Base-by-base conservation (phyloP, 495 filamentous ascomycete genomes). In the Penicillium fimorum region DNA sequence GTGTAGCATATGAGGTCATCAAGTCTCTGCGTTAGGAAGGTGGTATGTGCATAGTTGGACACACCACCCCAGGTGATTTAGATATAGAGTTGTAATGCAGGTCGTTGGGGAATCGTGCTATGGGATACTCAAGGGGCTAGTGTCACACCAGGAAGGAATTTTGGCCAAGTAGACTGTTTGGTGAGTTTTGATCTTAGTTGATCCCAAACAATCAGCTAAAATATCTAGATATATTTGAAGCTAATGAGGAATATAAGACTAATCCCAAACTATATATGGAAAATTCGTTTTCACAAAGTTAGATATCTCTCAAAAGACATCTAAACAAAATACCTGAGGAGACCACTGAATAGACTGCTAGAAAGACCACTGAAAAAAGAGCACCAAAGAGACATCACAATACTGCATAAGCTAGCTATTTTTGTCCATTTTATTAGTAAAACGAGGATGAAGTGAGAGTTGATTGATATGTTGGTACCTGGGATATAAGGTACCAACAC, bases 1-100 rank as follows among this genome's bases (percentile, higher is more conserved):
- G 38, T 44, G 50, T 53, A 45, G 27, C 18, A 42, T 25, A 45
- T 53, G 40, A 33, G 29, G 27, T 18, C 41, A 53, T 35, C 18
- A 1, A 25, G 12, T 9, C 29, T 24, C 50, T 42, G 29, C 17
- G 18, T 27, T 35, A 35, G 41, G 25, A 53, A 53, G 40, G 50
- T 37, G 29, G n/a, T 53, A 27, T 32, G 8, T 15, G 12, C 4
- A 18, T 29, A 42, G 15, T 20, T 20, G 22, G 5, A 29, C 25
- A 30, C 25, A 20, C 25, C 32, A 49, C 20, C 18, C 8, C 12
- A 13, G 24, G 4, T 38, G 18, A 38, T 11, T 20, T 27, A 18
- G 12, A 47, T 27, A 47, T 47, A 5, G 4, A 47, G 8, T 12
- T 20, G 5, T 2, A 32, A n/a, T 13, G n/a, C 29, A 20, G 0